Evolutionary conservation across 441 rosid genomes (phyloP), one percentile per base, ranked within the genome.

Genomic region (Macaranga tanarius): DNA sequence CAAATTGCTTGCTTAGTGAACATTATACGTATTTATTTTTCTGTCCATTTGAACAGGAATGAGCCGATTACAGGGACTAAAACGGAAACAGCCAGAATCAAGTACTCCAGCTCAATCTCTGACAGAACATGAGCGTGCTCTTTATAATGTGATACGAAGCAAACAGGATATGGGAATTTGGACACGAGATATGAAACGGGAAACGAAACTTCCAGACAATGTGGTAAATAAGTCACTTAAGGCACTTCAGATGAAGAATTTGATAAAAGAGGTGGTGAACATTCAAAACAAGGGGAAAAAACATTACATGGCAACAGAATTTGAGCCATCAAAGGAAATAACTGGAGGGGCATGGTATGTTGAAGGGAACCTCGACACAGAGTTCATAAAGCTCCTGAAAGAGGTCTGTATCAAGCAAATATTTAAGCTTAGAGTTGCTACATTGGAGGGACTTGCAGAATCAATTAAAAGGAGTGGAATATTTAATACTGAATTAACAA

Each of bases 321-420:
- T 90, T 61, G 86, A 88, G 73, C 92, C 96, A 9, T 78, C 90
- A 1, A 75, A 81, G 52, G 95, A 85, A 72, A 78, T 92, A 67
- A 87, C 90, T 0, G 98, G 97, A 13, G 98, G 97, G 40, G 79
- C 85, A 13, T 94, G 96, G 95, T 94, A 94, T 72, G 55, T 5
- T 10, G 88, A 85, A 48, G 98, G 97, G 10, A 67, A 71, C 63
- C 90, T 94, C n/a, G 86, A 92, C 55, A 48, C 75, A 0, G 79
- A 76, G 13, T 84, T 83, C 55, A 89, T 92, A 65, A 74, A 75
- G 19, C n/a, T 56, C 10, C 52, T 90, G 65, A 90, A 85, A 73
- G 38, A 62, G 6, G 20, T 42, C 7, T 90, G 93, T 62, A 73
- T 75, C 47, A 62, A 31, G 72, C 69, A 79, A 44, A 70, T 93